Conservation (phyloP, 1,284 basidiomycete species). For the Cryptococcus sp. region DNA sequence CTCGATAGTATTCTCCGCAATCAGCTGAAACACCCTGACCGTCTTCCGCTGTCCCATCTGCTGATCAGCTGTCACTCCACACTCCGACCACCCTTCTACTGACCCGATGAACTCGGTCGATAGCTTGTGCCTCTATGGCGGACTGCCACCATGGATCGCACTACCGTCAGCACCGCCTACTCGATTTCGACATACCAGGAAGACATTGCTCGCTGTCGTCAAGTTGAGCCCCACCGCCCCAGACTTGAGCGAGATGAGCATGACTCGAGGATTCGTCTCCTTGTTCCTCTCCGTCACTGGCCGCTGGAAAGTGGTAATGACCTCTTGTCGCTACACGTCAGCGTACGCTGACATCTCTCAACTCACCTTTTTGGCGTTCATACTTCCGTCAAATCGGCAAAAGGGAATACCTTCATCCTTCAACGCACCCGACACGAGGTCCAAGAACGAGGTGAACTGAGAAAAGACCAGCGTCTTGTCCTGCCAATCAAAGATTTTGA, state of each 20-base stretch:
- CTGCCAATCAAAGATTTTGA: constrained; percentile 59
- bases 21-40: constrained; percentile 80
- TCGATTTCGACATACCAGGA: constrained; percentile 56
- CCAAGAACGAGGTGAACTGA: constrained; percentile 76
- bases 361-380: constrained; percentile 60
- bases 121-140: constrained; percentile 73
- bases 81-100: constrained; percentile 5
- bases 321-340: constrained; percentile 57
- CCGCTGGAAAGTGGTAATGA: constrained; percentile 64
- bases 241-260: constrained; percentile 78
- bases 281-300: constrained; percentile 51
- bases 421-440: constrained; percentile 66
- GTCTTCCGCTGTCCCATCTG: constrained; percentile 70
- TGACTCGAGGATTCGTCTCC: constrained; percentile 59
- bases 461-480: constrained; percentile 80
- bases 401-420: constrained; percentile 64
- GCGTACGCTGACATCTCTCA: neutral
- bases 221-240: constrained; percentile 76
- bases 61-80: constrained; percentile 18
- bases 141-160: constrained; percentile 67
- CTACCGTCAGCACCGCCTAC: constrained; percentile 14
- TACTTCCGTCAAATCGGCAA: constrained; percentile 73
- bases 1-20: constrained; percentile 81
- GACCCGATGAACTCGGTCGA: constrained; percentile 68
- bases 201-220: constrained; percentile 84